These are phyloP conservation scores for Capsicum chinense DNA, from an alignment of 257 asterid species.

Conservation along the genomic window DNA sequence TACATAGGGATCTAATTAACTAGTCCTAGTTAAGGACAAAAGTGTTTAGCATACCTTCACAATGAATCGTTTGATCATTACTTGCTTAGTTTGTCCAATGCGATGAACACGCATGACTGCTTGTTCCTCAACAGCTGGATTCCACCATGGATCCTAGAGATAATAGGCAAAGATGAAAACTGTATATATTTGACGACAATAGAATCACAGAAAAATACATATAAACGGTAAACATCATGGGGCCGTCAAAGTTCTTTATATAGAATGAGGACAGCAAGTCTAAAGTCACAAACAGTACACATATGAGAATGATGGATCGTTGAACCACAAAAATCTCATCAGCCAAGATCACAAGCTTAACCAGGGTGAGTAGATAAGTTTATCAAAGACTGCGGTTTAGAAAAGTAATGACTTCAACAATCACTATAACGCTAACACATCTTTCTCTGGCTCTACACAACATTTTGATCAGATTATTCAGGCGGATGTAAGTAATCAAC, in stretches of 20 bases:
- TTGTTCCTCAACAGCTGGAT: slow-evolving; percentile 99
- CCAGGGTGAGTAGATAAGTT: background rate
- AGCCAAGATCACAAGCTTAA: background rate
- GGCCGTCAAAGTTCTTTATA: background rate
- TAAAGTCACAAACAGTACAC: slow-evolving; percentile 1
- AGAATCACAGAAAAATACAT: slow-evolving; percentile 8
- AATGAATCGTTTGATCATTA: slow-evolving; percentile 74
- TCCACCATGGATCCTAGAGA: slow-evolving; percentile 99
- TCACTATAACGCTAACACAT: too few species aligned
- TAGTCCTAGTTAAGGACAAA: background rate
- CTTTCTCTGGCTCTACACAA: too few species aligned
- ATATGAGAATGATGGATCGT: background rate
- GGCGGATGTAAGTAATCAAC: too few species aligned
- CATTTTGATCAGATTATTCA: too few species aligned
- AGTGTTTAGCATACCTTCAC: slow-evolving; percentile 61
- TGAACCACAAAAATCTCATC: slow-evolving; percentile 1
- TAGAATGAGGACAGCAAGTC: background rate
- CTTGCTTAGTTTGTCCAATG: slow-evolving; percentile 87
- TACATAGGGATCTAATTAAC: background rate
- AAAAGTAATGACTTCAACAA: background rate
- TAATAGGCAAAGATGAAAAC: slow-evolving; percentile 15
- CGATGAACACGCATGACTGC: slow-evolving; percentile 99
- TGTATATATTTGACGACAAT: background rate
- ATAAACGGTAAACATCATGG: background rate
- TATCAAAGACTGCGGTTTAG: background rate